Percentiles rank a stretch among this genome's conserved stretches.
phyloP scores from a whole-genome alignment of 1,284 basidiomycete species.

The Ustilago loliicola region DNA sequence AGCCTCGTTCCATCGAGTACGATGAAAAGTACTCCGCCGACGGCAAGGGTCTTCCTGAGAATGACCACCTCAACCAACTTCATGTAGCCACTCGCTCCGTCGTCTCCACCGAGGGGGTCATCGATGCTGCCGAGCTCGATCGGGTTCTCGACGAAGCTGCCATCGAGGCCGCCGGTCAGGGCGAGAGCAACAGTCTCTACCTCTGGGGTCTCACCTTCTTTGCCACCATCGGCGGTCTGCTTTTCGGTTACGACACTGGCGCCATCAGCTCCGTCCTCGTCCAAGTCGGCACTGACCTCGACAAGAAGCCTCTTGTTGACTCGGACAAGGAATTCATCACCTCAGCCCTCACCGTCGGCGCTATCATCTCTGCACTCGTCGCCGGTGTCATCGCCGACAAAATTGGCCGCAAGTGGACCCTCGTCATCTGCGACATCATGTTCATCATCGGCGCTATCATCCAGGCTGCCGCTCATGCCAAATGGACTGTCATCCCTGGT shows the following conservation, averaged over 20 bases:
- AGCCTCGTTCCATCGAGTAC: constrained; percentile 29
- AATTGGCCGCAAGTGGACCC: constrained; percentile 71
- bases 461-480: constrained; percentile 68
- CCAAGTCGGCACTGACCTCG: constrained; percentile 46
- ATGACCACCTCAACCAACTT: constrained; percentile 21
- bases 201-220: constrained; percentile 54
- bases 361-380: constrained; percentile 64
- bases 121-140: constrained; percentile 41
- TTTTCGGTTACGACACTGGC: constrained; percentile 59
- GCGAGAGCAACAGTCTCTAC: constrained; percentile 45
- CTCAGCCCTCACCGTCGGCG: constrained; percentile 52
- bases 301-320: constrained; percentile 33
- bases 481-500: constrained; percentile 70
- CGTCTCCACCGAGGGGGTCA: constrained; percentile 45
- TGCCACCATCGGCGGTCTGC: constrained; percentile 44
- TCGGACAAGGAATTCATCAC: constrained; percentile 58
- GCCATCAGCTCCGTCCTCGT: constrained; percentile 44
- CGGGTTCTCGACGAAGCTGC: constrained; percentile 55
- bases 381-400: constrained; percentile 68
- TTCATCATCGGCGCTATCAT: constrained; percentile 70
- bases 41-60: constrained; percentile 17
- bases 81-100: constrained; percentile 45
- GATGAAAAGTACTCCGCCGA: constrained; percentile 30
- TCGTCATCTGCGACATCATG: constrained; percentile 61
- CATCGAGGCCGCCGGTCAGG: constrained; percentile 57